Percentiles rank a stretch among this genome's conserved stretches.
Evolutionary conservation across 352 stramenopile genomes (phyloP).

Genomic region (Phytophthora kernoviae): DNA sequence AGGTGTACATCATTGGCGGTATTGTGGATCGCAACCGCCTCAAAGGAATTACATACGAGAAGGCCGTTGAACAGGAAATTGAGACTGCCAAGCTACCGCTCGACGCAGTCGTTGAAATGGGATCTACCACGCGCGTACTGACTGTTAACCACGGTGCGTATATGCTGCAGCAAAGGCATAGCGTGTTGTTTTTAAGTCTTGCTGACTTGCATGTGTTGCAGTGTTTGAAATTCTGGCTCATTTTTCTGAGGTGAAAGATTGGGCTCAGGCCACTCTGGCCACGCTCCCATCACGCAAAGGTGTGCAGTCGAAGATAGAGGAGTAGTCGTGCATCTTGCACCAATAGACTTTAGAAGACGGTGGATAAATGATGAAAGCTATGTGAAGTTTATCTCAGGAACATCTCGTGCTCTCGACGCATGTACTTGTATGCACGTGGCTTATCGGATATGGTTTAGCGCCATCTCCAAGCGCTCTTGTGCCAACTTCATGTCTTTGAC

Average conservation of each 20-base stretch:
- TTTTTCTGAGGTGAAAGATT: conserved; percentile 72
- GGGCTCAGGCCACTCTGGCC: conserved; percentile 70
- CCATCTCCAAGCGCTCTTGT: conserved; percentile 77
- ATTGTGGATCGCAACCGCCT: conserved; percentile 98
- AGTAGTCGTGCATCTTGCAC: conserved; percentile 10
- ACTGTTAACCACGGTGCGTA: conserved; percentile 89
- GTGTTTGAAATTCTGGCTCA: conserved; percentile 85
- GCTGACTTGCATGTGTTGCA: conserved; percentile 16
- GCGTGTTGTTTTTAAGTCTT: too few species aligned
- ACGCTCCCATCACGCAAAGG: conserved; percentile 76
- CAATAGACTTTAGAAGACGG: conserved; percentile 20
- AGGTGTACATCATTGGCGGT: conserved; percentile 96
- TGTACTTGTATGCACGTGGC: conserved; percentile 5
- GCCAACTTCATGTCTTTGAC: conserved; percentile 85
- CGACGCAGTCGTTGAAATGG: conserved; percentile 82
- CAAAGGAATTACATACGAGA: conserved; percentile 93
- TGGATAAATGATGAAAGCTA: conserved; percentile 11
- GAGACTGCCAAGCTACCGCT: conserved; percentile 92
- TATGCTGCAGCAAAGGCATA: too few species aligned
- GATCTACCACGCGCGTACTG: conserved; percentile 71
- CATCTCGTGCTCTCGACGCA: neutral
- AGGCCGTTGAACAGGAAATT: conserved; percentile 90
- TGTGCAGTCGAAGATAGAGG: conserved; percentile 51
- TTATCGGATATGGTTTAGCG: conserved; percentile 71
- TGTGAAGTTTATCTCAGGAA: neutral